phyloP scores from a whole-genome alignment of 1,284 basidiomycete genomes.

The Omphalotus olearius region DNA sequence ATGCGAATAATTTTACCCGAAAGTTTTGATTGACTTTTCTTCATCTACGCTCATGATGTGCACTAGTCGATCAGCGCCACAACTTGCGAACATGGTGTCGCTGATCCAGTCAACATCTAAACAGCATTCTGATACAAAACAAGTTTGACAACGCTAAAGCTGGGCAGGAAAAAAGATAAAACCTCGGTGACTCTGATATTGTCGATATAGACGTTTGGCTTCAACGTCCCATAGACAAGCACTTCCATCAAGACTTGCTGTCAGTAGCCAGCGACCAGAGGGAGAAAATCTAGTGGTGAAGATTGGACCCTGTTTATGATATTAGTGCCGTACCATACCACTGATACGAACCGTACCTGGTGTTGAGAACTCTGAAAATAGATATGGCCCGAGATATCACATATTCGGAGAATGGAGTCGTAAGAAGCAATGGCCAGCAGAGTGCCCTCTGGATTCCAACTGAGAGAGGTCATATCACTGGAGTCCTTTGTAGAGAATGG shows the following conservation, averaged over 20 bases:
- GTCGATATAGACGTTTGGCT: slow-evolving; percentile 52
- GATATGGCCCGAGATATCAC: slow-evolving; percentile 47
- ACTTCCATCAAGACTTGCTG: slow-evolving; percentile 71
- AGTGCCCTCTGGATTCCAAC: slow-evolving; percentile 70
- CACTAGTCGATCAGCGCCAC: slow-evolving; percentile 67
- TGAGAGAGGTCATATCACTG: slow-evolving; percentile 64
- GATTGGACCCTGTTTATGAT: slow-evolving; percentile 59
- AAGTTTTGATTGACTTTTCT: slow-evolving; percentile 47
- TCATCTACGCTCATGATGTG: slow-evolving; percentile 54
- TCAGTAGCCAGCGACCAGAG: slow-evolving; percentile 62
- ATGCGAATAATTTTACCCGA: slow-evolving; percentile 38
- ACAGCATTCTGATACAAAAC: slow-evolving; percentile 53
- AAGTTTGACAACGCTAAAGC: slow-evolving; percentile 13
- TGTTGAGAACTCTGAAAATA: slow-evolving; percentile 62
- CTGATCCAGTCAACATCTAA: slow-evolving; percentile 80
- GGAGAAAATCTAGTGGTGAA: slow-evolving; percentile 72
- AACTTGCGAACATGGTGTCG: slow-evolving; percentile 67
- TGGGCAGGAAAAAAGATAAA: slow-evolving; percentile 18
- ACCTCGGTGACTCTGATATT: slow-evolving; percentile 68
- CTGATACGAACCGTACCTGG: slow-evolving; percentile 45
- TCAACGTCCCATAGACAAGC: slow-evolving; percentile 76
- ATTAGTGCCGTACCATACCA: slow-evolving; percentile 26
- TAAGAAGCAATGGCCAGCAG: slow-evolving; percentile 75
- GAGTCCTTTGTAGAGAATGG: slow-evolving; percentile 44
- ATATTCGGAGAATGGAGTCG: slow-evolving; percentile 66